A percentile compares a stretch with the other conserved stretches of the same genome.
These are phyloP conservation scores for Aspergillus persii DNA, from an alignment of 2,329 filamentous ascomycete species.

Conservation along the genomic window DNA sequence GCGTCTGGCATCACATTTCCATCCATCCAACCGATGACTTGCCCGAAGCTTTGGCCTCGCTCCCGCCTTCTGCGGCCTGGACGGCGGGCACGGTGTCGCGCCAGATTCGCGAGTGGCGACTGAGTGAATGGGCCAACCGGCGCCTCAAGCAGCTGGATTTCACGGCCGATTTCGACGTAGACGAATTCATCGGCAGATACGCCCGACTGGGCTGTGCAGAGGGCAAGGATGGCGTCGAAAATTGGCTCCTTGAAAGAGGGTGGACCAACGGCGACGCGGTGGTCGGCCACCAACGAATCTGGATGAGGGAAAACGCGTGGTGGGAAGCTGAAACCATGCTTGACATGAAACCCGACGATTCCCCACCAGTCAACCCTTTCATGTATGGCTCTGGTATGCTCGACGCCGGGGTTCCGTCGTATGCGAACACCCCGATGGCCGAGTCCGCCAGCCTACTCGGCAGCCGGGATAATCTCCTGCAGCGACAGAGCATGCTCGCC, in stretches of 20 bases:
- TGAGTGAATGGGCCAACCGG: constrained; percentile 95
- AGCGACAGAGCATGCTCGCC: constrained; percentile 49
- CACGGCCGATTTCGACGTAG: constrained; percentile 91
- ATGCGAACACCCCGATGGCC: constrained; percentile 55
- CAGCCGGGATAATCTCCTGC: constrained; percentile 65
- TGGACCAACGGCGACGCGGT: constrained; percentile 99
- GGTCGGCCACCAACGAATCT: constrained; percentile 84
- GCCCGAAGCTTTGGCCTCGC: constrained; percentile 68
- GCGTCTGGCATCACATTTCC: constrained; percentile 92
- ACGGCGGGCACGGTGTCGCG: constrained; percentile 89
- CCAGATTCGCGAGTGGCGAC: constrained; percentile 86
- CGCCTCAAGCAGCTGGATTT: constrained; percentile 90
- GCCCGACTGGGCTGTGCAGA: constrained; percentile 79
- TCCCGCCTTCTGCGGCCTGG: constrained; percentile 78
- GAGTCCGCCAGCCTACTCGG: constrained; percentile 62
- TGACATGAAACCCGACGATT: constrained; percentile 71
- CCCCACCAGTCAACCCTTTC: constrained; percentile 41
- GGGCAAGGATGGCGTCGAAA: constrained; percentile 88
- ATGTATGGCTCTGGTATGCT: constrained; percentile 59
- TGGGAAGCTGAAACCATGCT: constrained; percentile 98
- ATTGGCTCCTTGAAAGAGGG: constrained; percentile 87
- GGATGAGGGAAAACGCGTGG: constrained; percentile 93
- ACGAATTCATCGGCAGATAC: constrained; percentile 87
- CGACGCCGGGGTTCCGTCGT: constrained; percentile 69
- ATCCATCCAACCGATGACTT: constrained; percentile 88